Evolutionary conservation across 2,329 filamentous ascomycete genomes (phyloP), one percentile per base, ranked within the genome.

Genomic region (Dactylellina drechsleri): DNA sequence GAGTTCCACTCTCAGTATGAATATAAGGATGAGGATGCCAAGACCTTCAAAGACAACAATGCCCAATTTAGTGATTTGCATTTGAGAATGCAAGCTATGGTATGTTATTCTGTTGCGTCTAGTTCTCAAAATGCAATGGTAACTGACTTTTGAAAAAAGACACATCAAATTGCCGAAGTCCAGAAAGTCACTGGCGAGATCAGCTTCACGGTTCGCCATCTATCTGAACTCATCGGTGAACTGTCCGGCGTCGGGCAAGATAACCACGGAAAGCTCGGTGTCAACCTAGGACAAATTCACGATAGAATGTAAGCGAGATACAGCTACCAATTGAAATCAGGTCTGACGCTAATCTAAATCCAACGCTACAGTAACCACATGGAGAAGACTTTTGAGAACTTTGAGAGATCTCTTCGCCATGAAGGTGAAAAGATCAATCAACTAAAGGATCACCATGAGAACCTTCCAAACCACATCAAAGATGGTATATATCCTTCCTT

Each of bases 51-150:
- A 40, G 82, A 81, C 23, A 81, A 83, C 26, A 79, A 84, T 77
- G 82, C 85, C 65, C 92, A 97, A 82, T 94, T 97, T 80, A 86
- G 86, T 40, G 93, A 97, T 81, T 86, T 98, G 13, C 91, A 96
- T 84, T 91, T 91, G 83, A 91, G 93, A 36, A 84, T 98, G 16
- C 92, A 93, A 81, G 85, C 84, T 78, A 85, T 92, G 72, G 72
- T 76, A 71, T n/a, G 15, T 26, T 50, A 36, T 7, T 16, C n/a
- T 40, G 23, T 50, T 16, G 71, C 88, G 88, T 81, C 89, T 92
- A 82, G 89, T 91, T 79, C 13, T 47, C 16, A 12, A 83, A 92
- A 49, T 85, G 18, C 10, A 1, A 86, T 85, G 78, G 84, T 54
- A 50, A 43, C 28, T 50, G 4, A 47, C 60, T 23, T 40, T 43